Evolutionary conservation across 768 basidiomycete species (phyloP).

Genomic region (Boletus vinaceobasis): DNA sequence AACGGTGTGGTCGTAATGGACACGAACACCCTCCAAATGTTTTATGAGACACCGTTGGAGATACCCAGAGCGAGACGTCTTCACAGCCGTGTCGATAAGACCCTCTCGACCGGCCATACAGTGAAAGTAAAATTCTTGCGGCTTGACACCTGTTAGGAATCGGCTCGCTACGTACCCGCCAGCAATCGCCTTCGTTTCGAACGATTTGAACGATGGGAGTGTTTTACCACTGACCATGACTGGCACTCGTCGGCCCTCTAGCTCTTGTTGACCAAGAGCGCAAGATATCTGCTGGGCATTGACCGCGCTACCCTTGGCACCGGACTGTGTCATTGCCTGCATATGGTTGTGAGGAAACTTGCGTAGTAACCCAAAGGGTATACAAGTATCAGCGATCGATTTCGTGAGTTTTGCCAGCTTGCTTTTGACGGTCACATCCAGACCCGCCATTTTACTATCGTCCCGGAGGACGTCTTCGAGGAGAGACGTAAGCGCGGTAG

Average conservation of each 20-base stretch:
- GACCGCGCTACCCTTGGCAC: constrained; percentile 96
- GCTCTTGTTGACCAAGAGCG: constrained; percentile 92
- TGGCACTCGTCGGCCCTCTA: constrained; percentile 97
- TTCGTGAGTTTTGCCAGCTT: constrained; percentile 84
- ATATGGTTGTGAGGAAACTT: constrained; percentile 98
- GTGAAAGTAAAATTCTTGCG: constrained; percentile 99
- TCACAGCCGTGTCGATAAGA: constrained; percentile 98
- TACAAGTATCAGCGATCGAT: constrained; percentile 81
- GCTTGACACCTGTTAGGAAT: constrained; percentile 96
- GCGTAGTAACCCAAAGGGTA: constrained; percentile 84
- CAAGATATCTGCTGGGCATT: constrained; percentile 99
- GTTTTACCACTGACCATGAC: constrained; percentile 99
- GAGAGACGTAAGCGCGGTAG: constrained; percentile 55
- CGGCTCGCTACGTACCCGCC: constrained; percentile 98
- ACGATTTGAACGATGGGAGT: constrained; percentile 91
- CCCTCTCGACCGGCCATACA: constrained; percentile 99
- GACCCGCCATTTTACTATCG: constrained; percentile 94
- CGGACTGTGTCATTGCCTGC: constrained; percentile 98
- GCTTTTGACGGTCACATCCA: constrained; percentile 89
- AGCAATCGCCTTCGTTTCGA: constrained; percentile 97
- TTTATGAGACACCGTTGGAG: constrained; percentile 98
- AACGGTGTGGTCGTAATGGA: constrained; percentile 98
- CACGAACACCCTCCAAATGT: constrained; percentile 92
- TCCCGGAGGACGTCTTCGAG: constrained; percentile 92
- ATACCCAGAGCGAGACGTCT: constrained; percentile 97